Evolutionary conservation across 1,139 yeast species (phyloP), one percentile per base, ranked within the genome.

Genomic region (Fermentozyma sake): DNA sequence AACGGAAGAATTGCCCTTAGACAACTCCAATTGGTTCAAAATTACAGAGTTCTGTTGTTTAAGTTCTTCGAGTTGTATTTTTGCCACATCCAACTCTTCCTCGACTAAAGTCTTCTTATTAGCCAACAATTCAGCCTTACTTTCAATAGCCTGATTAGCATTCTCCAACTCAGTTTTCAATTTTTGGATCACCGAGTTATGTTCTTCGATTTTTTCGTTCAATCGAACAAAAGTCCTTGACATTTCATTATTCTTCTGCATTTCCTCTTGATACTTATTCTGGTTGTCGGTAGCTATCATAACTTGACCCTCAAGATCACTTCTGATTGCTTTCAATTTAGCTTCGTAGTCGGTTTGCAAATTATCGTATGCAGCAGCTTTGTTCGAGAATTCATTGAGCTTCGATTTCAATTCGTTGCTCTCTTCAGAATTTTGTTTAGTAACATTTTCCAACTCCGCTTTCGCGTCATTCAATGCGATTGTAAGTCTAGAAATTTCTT

Each of bases 11-110:
- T 52, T 55, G n/a, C n/a, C n/a, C n/a, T n/a, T n/a, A n/a, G 52
- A 42, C 27, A 65, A 46, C 37, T 85, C 94, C 20, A 86, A 55
- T 50, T 84, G 94, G 39, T 77, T 79, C 42, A 81, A 70, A 17
- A 85, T 59, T 8, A 84, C 61, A 27, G 71, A 62, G 47, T 85
- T 83, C 46, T 85, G 95, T 13, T 73, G 65, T 16, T 72, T 61
- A 26, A 83, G 54, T 31, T 81, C 91, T 15, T 70, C 63, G 16
- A 73, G 48, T 38, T 76, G 69, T 2, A 58, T 43, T 17, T 63
- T 64, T 7, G 72, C 58, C 13, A 54, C 46, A 8, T 61, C 62
- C 27, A 81, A 48, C 33, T 81, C 80, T 20, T 73, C 77, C 37
- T 77, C 79, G 18, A 74, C 52, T 2, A 61, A 51, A 58, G 44